Evolutionary conservation across 139 green algal species (phyloP).

Genomic region (Helicosporidium sp.): DNA sequence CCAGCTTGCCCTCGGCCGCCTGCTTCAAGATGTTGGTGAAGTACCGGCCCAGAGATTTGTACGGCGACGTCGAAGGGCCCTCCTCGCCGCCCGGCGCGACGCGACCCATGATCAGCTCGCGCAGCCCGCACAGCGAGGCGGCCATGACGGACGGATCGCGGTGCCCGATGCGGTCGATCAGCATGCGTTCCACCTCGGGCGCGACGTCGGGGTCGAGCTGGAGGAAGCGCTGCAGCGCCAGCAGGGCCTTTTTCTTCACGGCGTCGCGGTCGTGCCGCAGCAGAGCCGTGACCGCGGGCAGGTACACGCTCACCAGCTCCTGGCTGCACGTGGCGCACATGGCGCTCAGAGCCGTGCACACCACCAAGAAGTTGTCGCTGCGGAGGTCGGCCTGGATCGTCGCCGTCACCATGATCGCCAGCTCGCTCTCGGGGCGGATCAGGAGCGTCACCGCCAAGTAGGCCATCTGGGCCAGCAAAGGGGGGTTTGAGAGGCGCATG

Average conservation of each 20-base stretch:
- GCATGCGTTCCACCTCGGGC: conserved; percentile 11
- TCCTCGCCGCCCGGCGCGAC: conserved; percentile 29
- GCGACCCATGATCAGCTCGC: conserved; percentile 47
- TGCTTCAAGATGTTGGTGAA: conserved; percentile 93
- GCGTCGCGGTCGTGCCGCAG: conserved; percentile 54
- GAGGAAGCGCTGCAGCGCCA: conserved; percentile 66
- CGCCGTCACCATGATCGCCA: conserved; percentile 89
- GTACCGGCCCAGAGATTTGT: conserved; percentile 70
- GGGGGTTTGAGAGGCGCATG: background rate
- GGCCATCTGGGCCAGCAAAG: conserved; percentile 34
- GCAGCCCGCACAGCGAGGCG: conserved; percentile 73
- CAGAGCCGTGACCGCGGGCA: conserved; percentile 43
- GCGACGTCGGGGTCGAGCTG: conserved; percentile 44
- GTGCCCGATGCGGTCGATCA: conserved; percentile 22
- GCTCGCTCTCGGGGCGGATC: conserved; percentile 67
- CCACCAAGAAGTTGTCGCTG: conserved; percentile 75
- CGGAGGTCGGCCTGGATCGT: conserved; percentile 82
- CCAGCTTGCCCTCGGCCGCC: conserved; percentile 67
- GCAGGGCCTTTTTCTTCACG: conserved; percentile 88
- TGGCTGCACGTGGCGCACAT: conserved; percentile 42
- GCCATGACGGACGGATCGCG: conserved; percentile 89
- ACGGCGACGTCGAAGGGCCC: too few relatives aligned
- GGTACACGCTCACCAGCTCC: conserved; percentile 73
- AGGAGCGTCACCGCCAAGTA: conserved; percentile 84
- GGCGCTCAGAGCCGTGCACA: conserved; percentile 34